phyloP scores from a whole-genome alignment of 2,329 filamentous ascomycete species.

The Colletotrichum eremochloae region DNA sequence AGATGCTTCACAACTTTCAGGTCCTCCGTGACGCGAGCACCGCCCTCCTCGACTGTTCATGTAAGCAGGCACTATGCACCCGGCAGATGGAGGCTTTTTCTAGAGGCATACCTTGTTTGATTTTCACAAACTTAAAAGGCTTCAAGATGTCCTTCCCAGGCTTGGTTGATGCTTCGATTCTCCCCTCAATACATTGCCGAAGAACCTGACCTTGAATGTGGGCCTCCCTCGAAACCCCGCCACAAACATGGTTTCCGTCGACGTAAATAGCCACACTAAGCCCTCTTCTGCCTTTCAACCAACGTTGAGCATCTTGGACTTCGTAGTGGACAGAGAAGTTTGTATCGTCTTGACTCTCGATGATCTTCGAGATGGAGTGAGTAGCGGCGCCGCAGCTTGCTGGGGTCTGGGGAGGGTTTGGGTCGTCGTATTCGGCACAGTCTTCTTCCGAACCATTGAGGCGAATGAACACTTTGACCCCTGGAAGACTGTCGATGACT shows the following conservation, averaged over 20 bases:
- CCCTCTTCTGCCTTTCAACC: neutral
- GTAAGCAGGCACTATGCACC: neutral
- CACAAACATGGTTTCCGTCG: neutral
- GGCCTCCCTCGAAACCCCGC: accelerated
- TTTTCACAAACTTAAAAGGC: neutral
- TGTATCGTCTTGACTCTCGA: slow-evolving; percentile 16
- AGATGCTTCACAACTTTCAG: neutral
- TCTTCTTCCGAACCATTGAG: neutral
- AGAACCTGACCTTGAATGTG: accelerated
- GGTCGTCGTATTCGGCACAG: slow-evolving; percentile 25
- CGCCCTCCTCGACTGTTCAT: neutral
- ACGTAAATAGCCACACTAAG: accelerated
- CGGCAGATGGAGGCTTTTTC: accelerated
- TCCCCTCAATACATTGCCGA: accelerated
- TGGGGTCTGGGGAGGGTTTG: neutral
- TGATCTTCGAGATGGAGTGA: slow-evolving; percentile 12
- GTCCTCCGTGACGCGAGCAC: neutral
- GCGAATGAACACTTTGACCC: slow-evolving; percentile 6
- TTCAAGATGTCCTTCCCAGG: neutral
- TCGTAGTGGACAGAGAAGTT: neutral
- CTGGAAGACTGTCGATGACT: slow-evolving; percentile 21
- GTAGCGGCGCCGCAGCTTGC: neutral
- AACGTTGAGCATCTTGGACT: neutral
- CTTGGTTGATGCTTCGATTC: accelerated
- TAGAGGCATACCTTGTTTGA: neutral